Evolutionary conservation across 1,139 yeast genomes (phyloP).

Genomic region (Entelexis sorbosivorans): DNA sequence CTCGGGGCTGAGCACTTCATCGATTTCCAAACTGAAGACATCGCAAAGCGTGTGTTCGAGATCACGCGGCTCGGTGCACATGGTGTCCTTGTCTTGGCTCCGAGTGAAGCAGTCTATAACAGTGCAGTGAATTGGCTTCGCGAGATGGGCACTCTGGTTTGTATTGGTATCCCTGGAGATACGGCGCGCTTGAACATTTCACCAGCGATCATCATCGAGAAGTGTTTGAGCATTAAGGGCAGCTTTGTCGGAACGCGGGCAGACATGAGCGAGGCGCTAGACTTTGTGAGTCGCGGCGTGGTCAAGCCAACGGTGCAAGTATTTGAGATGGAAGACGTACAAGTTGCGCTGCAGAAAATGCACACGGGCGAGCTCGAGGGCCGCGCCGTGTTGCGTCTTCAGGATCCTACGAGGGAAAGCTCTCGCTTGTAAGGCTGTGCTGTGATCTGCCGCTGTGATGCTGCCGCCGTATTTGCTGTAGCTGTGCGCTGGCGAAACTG

Average conservation of each 20-base stretch:
- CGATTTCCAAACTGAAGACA: slow-evolving; percentile 38
- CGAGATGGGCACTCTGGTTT: slow-evolving; percentile 64
- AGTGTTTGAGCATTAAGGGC: slow-evolving; percentile 47
- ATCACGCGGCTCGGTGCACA: slow-evolving; percentile 70
- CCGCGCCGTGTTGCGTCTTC: slow-evolving; percentile 1
- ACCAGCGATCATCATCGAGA: slow-evolving; percentile 50
- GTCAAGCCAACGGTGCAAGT: not conserved
- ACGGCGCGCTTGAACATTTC: slow-evolving; percentile 40
- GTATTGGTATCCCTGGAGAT: slow-evolving; percentile 57
- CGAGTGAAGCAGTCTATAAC: slow-evolving; percentile 59
- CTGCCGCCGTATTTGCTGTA: no score
- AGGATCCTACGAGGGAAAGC: not conserved
- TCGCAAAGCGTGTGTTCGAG: slow-evolving; percentile 23
- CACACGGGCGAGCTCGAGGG: slow-evolving; percentile 1
- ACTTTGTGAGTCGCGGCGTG: slow-evolving; percentile 32
- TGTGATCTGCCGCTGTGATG: no score
- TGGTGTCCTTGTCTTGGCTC: slow-evolving; percentile 71
- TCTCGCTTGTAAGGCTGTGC: not conserved
- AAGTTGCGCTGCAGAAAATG: not conserved
- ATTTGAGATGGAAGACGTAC: not conserved
- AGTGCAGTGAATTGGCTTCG: slow-evolving; percentile 61
- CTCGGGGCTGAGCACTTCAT: slow-evolving; percentile 59
- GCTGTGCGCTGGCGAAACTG: no score
- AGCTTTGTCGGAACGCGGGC: slow-evolving; percentile 76
- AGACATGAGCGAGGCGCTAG: slow-evolving; percentile 66